Conservation (phyloP, 257 asterid species). For the Hygrophila difformis region DNA sequence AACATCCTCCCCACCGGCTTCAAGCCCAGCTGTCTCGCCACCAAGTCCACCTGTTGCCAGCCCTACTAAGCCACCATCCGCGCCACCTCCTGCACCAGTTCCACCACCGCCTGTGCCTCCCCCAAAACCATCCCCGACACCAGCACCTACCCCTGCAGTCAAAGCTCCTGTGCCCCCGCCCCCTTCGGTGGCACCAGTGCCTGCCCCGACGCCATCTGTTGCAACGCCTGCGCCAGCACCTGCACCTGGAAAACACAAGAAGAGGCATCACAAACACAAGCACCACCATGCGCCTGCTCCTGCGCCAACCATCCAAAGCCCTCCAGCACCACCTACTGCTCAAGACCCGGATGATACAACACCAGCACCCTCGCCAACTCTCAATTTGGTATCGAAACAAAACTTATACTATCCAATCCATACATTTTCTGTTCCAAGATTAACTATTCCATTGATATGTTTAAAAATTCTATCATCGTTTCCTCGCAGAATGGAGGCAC, state of each 20-base stretch:
- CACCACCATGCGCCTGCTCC: slow-evolving; percentile 88
- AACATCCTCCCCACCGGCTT: slow-evolving; percentile 25
- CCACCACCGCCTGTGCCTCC: slow-evolving; percentile 30
- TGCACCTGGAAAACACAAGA: slow-evolving; percentile 39
- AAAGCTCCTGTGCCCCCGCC: slow-evolving; percentile 49
- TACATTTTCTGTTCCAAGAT: slow-evolving; percentile 16
- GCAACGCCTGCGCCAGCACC: slow-evolving; percentile 38
- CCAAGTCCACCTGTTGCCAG: slow-evolving; percentile 41
- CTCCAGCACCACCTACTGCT: slow-evolving; percentile 90
- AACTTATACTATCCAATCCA: background rate
- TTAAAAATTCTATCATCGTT: slow-evolving; percentile 11
- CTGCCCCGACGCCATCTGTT: slow-evolving; percentile 28
- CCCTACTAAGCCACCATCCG: slow-evolving; percentile 52
- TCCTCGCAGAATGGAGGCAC: slow-evolving; percentile 54
- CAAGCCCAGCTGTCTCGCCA: slow-evolving; percentile 44
- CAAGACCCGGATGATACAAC: slow-evolving; percentile 46
- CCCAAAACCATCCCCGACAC: slow-evolving; percentile 34
- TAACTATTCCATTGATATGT: too few species aligned
- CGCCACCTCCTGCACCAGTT: slow-evolving; percentile 29
- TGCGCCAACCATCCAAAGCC: slow-evolving; percentile 69
- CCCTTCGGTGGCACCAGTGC: slow-evolving; percentile 32
- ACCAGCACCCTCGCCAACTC: slow-evolving; percentile 84
- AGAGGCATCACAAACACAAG: slow-evolving; percentile 34
- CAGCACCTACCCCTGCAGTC: slow-evolving; percentile 39
- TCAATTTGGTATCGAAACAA: slow-evolving; percentile 46